Evolutionary conservation across 768 basidiomycete species (phyloP).

Genomic region (Psilocybe cubensis): DNA sequence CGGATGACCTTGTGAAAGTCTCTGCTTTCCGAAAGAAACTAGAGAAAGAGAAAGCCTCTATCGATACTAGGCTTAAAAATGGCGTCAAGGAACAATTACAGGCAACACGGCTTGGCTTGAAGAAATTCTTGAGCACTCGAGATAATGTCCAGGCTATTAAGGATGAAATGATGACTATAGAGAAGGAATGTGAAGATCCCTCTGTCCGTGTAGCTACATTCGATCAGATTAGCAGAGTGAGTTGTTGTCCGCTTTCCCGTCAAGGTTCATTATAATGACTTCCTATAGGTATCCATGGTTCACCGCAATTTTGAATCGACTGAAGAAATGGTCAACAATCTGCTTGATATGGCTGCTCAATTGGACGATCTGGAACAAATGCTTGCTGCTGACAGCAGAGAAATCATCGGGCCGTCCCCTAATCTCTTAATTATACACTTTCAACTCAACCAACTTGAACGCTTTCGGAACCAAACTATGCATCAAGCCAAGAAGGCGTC

Average conservation of each 20-base stretch:
- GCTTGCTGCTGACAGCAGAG: slow-evolving; percentile 72
- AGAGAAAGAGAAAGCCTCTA: slow-evolving; percentile 94
- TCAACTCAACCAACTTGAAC: slow-evolving; percentile 90
- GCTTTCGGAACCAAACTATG: slow-evolving; percentile 93
- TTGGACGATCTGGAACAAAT: slow-evolving; percentile 79
- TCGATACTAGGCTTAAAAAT: slow-evolving; percentile 86
- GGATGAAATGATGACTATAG: slow-evolving; percentile 85
- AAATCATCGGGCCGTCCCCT: slow-evolving; percentile 85
- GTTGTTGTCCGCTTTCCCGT: slow-evolving; percentile 36
- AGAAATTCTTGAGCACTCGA: slow-evolving; percentile 77
- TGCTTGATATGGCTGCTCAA: slow-evolving; percentile 89
- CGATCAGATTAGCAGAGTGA: slow-evolving; percentile 93
- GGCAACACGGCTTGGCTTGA: slow-evolving; percentile 85
- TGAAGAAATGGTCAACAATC: slow-evolving; percentile 93
- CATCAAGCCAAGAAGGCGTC: slow-evolving; percentile 90
- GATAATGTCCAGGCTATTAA: slow-evolving; percentile 79
- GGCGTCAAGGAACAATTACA: slow-evolving; percentile 94
- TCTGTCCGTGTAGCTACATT: slow-evolving; percentile 81
- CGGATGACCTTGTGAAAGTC: slow-evolving; percentile 91
- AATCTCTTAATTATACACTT: slow-evolving; percentile 91
- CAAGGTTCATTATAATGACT: neutral
- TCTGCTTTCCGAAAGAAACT: slow-evolving; percentile 90
- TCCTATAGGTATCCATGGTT: slow-evolving; percentile 86
- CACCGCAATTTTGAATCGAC: slow-evolving; percentile 95
- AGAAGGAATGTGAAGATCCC: slow-evolving; percentile 77